Conservation (phyloP, 208 protist genomes). For the Crithidia bombi region DNA sequence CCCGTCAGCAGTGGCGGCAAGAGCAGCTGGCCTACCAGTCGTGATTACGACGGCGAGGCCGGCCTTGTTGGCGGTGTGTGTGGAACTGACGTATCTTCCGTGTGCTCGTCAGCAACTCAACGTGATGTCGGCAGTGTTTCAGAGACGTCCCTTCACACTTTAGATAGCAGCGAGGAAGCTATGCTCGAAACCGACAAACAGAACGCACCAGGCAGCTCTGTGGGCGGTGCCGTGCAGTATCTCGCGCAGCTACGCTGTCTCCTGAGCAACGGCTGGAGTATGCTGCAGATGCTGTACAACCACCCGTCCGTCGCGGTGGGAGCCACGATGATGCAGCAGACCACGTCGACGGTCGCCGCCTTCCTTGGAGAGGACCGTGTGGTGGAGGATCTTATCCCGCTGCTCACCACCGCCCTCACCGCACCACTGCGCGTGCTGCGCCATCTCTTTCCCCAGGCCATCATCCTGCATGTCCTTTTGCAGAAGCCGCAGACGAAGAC, state of each 20-base stretch:
- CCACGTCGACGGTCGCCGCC: conserved; percentile 38
- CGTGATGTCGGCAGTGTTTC: too few species aligned
- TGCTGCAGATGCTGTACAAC: conserved; percentile 61
- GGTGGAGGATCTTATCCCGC: conserved; percentile 68
- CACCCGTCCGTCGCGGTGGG: conserved; percentile 43
- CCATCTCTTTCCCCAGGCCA: conserved; percentile 59
- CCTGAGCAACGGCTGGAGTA: conserved; percentile 62
- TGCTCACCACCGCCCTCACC: conserved; percentile 66
- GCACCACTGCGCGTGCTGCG: conserved; percentile 52
- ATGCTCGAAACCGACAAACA: too few species aligned
- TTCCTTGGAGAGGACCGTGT: conserved; percentile 76
- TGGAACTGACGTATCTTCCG: too few species aligned
- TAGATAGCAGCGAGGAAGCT: too few species aligned
- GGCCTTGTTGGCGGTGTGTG: too few species aligned
- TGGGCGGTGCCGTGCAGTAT: conserved; percentile 26
- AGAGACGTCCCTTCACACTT: too few species aligned
- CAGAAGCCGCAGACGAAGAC: conserved; percentile 48
- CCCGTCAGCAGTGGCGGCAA: too few species aligned
- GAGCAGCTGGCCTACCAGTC: too few species aligned
- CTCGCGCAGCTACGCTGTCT: conserved; percentile 49
- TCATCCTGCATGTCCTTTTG: conserved; percentile 55
- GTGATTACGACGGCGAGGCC: too few species aligned
- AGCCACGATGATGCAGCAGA: conserved; percentile 40
- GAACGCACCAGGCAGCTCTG: conserved; percentile 9
- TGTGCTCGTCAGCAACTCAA: too few species aligned